Evolutionary conservation across 1,284 basidiomycete genomes (phyloP).

Genomic region (Moesziomyces parantarcticus): DNA sequence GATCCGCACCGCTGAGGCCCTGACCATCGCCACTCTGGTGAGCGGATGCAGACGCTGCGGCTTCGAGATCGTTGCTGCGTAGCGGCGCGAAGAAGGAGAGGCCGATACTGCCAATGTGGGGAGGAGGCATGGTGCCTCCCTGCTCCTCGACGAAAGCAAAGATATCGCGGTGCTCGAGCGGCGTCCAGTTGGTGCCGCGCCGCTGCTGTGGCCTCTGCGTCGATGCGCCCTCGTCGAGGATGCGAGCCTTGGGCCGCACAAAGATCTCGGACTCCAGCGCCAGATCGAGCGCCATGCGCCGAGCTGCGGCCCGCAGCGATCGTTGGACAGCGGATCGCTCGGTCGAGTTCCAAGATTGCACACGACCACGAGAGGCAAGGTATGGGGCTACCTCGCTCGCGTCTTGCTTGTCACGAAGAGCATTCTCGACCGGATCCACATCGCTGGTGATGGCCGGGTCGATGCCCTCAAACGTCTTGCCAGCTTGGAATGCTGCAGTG

Average conservation of each 20-base stretch:
- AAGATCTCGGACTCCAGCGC: slow-evolving; percentile 31
- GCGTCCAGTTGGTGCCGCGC: slow-evolving; percentile 40
- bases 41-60: neutral
- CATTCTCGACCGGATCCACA: slow-evolving; percentile 13
- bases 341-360: slow-evolving; percentile 10
- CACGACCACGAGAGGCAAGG: slow-evolving; percentile 8
- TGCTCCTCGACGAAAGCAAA: slow-evolving; percentile 37
- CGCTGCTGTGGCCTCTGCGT: slow-evolving; percentile 24
- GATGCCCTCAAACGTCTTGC: neutral
- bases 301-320: slow-evolving; percentile 14
- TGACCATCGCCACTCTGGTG: neutral
- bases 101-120: slow-evolving; percentile 32
- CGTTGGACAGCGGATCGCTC: slow-evolving; percentile 1
- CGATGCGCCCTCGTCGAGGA: slow-evolving; percentile 30
- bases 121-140: slow-evolving; percentile 33
- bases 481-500: neutral
- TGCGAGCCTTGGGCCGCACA: slow-evolving; percentile 22
- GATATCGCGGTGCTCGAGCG: slow-evolving; percentile 29
- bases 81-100: slow-evolving; percentile 38
- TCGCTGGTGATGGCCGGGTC: neutral
- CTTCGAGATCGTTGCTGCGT: slow-evolving; percentile 19
- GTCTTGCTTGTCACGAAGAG: neutral
- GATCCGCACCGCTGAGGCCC: slow-evolving; percentile 14
- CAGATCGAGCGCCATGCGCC: slow-evolving; percentile 22
- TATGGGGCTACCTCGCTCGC: slow-evolving; percentile 1